Evolutionary conservation across 441 rosid species (phyloP).

Genomic region (Corymbia calophylla): DNA sequence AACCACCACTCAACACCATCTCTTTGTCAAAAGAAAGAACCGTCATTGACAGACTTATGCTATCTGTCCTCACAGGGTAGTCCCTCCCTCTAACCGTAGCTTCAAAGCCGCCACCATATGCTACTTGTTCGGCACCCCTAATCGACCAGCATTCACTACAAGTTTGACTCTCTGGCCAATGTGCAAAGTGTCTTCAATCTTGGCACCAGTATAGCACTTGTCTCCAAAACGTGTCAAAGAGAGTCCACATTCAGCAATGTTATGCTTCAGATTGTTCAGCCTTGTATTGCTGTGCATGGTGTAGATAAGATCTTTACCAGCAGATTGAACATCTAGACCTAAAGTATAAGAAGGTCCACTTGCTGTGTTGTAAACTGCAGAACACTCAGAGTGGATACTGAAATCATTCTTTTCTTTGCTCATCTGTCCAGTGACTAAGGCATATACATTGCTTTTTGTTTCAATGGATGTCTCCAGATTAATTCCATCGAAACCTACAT

Average conservation of each 20-base stretch:
- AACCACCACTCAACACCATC: slow-evolving; percentile 58
- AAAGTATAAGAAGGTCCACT: slow-evolving; percentile 42
- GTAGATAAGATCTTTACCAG: slow-evolving; percentile 68
- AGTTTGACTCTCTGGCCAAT: slow-evolving; percentile 72
- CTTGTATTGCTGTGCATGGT: slow-evolving; percentile 52
- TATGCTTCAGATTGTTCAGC: slow-evolving; percentile 52
- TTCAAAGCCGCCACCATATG: slow-evolving; percentile 76
- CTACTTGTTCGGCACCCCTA: slow-evolving; percentile 61
- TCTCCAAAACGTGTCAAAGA: slow-evolving; percentile 53
- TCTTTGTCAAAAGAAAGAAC: slow-evolving; percentile 66
- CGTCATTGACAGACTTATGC: slow-evolving; percentile 42
- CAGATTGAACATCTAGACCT: slow-evolving; percentile 72
- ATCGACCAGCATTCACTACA: slow-evolving; percentile 54
- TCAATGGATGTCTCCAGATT: slow-evolving; percentile 67
- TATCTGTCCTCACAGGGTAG: slow-evolving; percentile 65
- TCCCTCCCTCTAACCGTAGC: slow-evolving; percentile 73
- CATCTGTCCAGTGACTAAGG: slow-evolving; percentile 67
- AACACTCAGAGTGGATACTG: slow-evolving; percentile 69
- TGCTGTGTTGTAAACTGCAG: slow-evolving; percentile 45
- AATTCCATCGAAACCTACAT: slow-evolving; percentile 87
- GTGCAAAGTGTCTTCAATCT: slow-evolving; percentile 61
- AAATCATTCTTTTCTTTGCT: slow-evolving; percentile 77
- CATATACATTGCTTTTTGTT: slow-evolving; percentile 34
- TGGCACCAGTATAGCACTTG: slow-evolving; percentile 62
- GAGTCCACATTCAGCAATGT: slow-evolving; percentile 51